Conservation (phyloP, 495 filamentous ascomycete species). For the Aspergillus cavernicola region DNA sequence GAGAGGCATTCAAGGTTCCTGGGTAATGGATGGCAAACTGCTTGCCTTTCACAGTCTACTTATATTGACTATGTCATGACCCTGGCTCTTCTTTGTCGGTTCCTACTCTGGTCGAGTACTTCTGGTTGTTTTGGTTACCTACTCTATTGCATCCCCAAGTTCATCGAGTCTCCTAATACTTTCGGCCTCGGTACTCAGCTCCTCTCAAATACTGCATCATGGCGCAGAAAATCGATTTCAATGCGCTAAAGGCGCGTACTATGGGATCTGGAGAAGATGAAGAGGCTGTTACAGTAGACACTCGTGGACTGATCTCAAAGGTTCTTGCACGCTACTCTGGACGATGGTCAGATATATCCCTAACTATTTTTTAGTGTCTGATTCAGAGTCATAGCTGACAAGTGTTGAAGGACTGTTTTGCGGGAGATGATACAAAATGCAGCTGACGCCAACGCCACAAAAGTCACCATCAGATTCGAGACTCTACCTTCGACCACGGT, state of each 20-base stretch:
- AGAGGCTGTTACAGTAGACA: slow-evolving; percentile 98
- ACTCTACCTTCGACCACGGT: slow-evolving; percentile 75
- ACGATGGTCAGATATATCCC: slow-evolving; percentile 57
- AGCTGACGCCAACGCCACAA: slow-evolving; percentile 87
- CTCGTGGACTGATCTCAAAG: slow-evolving; percentile 93
- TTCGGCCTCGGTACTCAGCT: neutral
- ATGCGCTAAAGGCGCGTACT: slow-evolving; percentile 78
- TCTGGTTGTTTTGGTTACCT: no score
- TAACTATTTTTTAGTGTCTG: neutral
- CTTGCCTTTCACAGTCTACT: no score
- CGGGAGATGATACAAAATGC: slow-evolving; percentile 98
- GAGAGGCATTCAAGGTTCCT: neutral
- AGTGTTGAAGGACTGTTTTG: slow-evolving; percentile 52
- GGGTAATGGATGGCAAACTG: neutral
- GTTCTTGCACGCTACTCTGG: slow-evolving; percentile 92
- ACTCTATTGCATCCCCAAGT: no score
- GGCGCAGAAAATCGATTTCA: slow-evolving; percentile 66
- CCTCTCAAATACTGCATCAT: slow-evolving; percentile 35
- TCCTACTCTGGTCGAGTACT: no score
- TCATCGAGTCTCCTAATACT: no score
- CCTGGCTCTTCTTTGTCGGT: no score
- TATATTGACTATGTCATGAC: no score
- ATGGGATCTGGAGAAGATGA: slow-evolving; percentile 83
- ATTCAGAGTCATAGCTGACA: slow-evolving; percentile 5
- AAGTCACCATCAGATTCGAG: slow-evolving; percentile 86